These are phyloP conservation scores for Blepharisma undulans DNA, from an alignment of 169 alveolate genomes.

Conservation along the genomic window DNA sequence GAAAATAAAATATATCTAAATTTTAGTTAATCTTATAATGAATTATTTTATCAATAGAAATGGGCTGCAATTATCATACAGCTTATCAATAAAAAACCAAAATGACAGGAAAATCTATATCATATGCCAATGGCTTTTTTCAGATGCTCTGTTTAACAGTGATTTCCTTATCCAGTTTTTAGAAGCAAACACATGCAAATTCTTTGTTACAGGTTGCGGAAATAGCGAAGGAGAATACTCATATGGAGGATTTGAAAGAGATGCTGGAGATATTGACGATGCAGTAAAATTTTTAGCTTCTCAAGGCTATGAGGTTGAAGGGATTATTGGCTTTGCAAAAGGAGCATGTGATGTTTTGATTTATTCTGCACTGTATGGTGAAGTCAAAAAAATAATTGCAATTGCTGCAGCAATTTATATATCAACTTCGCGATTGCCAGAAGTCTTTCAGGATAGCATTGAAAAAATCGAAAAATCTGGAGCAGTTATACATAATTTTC, in stretches of 20 bases:
- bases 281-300: background rate
- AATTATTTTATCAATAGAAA: too few species aligned
- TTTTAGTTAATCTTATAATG: too few species aligned
- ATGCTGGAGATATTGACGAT: background rate
- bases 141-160: background rate
- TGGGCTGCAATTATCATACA: background rate
- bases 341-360: background rate
- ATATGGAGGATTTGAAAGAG: background rate
- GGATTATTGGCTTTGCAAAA: constrained; percentile 18
- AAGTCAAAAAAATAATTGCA: background rate
- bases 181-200: background rate
- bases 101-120: background rate
- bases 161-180: background rate
- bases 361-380: background rate
- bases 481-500: background rate
- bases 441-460: background rate
- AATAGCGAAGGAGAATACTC: constrained; percentile 19
- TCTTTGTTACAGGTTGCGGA: constrained; percentile 11
- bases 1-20: too few species aligned
- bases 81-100: background rate
- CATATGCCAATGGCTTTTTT: background rate
- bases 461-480: constrained; percentile 2
- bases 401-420: background rate
- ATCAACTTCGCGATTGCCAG: background rate
- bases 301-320: background rate